phyloP scores from a whole-genome alignment of 1,139 yeast genomes.

The Eremothecium sinecaudum region DNA sequence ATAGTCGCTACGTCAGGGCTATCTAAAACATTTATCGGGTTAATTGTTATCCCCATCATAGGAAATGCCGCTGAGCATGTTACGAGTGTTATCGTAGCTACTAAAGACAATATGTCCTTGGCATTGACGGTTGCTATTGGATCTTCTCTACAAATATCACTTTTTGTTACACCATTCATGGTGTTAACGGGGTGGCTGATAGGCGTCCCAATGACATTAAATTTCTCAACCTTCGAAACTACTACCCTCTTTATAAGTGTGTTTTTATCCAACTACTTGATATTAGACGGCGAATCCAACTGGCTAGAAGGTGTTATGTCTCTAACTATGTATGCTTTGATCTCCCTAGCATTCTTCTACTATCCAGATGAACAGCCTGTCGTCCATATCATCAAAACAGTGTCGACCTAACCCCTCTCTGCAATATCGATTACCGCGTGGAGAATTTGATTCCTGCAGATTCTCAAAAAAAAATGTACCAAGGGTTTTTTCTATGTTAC shows the following conservation, averaged over 20 bases:
- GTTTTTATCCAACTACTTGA: conserved; percentile 75
- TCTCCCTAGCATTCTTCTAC: conserved; percentile 81
- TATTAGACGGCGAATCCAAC: conserved; percentile 88
- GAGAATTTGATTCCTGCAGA: too few relatives aligned
- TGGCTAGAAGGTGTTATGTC: conserved; percentile 97
- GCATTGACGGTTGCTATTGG: conserved; percentile 97
- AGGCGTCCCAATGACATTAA: conserved; percentile 86
- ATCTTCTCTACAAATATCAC: conserved; percentile 89
- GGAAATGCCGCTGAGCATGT: conserved; percentile 99
- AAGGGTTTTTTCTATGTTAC: too few relatives aligned
- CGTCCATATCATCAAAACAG: conserved; percentile 1
- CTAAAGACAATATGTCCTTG: conserved; percentile 93
- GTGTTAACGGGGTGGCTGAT: conserved; percentile 87
- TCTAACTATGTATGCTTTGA: conserved; percentile 71
- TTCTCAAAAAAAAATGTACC: too few relatives aligned
- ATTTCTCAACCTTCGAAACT: conserved; percentile 88
- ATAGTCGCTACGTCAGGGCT: conserved; percentile 77
- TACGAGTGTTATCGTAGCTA: conserved; percentile 89
- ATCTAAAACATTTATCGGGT: conserved; percentile 90
- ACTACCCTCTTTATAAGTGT: conserved; percentile 83
- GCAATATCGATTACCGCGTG: too few relatives aligned
- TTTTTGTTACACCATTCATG: conserved; percentile 90
- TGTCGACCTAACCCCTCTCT: too few relatives aligned
- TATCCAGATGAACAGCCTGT: conserved; percentile 31
- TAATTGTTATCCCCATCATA: conserved; percentile 87